Evolutionary conservation across 192 early-diverging fungal genomes (phyloP).

Genomic region (Coemansia sp.): DNA sequence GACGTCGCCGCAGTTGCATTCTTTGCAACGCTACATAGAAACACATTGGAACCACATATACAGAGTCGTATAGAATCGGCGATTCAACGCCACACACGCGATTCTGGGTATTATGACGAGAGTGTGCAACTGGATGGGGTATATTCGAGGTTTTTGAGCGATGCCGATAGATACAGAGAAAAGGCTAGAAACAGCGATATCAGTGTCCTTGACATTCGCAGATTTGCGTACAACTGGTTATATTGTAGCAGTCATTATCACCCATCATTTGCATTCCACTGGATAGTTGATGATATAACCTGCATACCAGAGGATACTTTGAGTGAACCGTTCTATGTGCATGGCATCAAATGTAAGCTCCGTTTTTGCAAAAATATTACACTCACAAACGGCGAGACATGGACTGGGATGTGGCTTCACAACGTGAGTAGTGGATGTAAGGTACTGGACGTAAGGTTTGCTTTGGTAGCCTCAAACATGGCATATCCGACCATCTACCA

Average conservation of each 20-base stretch:
- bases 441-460: conserved; percentile 17
- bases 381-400: conserved; percentile 29
- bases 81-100: conserved; percentile 7
- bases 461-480: conserved; percentile 19
- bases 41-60: conserved; percentile 2
- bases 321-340: conserved; percentile 22
- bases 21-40: conserved; percentile 9
- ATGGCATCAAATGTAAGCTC: conserved; percentile 25
- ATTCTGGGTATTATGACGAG: conserved; percentile 6
- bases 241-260: not conserved
- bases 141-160: conserved; percentile 16
- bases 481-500: conserved; percentile 23
- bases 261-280: conserved; percentile 21
- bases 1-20: conserved; percentile 15
- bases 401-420: conserved; percentile 36
- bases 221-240: conserved; percentile 27
- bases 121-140: conserved; percentile 18
- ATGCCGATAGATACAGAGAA: conserved; percentile 6
- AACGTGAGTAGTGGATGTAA: conserved; percentile 19
- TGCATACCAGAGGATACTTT: conserved; percentile 12
- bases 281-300: conserved; percentile 10
- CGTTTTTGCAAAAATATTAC: conserved; percentile 15
- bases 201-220: conserved; percentile 19
- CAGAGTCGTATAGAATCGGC: conserved; percentile 2
- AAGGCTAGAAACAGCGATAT: conserved; percentile 1